A percentile compares a stretch with the other conserved stretches of the same genome.
phyloP scores from a whole-genome alignment of 2,329 filamentous ascomycete genomes.

The Tolypocladium inflatum region DNA sequence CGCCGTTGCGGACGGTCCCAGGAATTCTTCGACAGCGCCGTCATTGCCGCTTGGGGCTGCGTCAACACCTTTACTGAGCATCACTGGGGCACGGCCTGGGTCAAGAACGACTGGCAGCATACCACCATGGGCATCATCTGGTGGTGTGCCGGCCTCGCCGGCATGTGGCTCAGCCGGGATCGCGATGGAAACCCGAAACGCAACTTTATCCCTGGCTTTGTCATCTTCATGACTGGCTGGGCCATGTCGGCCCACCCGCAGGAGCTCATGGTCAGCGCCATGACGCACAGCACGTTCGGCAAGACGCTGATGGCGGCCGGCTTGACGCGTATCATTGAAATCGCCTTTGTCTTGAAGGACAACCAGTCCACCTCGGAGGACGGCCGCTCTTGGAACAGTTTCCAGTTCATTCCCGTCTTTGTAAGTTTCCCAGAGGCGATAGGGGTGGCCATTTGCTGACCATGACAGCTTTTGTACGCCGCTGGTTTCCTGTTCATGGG shows the following conservation, averaged over 20 bases:
- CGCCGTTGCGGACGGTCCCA: slow-evolving; percentile 75
- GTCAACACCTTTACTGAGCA: slow-evolving; percentile 99
- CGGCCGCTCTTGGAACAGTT: slow-evolving; percentile 57
- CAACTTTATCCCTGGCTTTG: slow-evolving; percentile 86
- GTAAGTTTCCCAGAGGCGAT: slow-evolving; percentile 31
- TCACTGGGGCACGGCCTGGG: slow-evolving; percentile 83
- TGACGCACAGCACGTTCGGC: slow-evolving; percentile 82
- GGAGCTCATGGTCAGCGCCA: slow-evolving; percentile 70
- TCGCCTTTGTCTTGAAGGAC: slow-evolving; percentile 79
- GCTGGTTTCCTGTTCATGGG: slow-evolving; percentile 97
- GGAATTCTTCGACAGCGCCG: slow-evolving; percentile 88
- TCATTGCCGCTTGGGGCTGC: slow-evolving; percentile 92
- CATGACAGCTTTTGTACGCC: slow-evolving; percentile 67
- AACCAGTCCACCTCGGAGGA: slow-evolving; percentile 53
- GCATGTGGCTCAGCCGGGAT: slow-evolving; percentile 83
- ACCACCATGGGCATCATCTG: slow-evolving; percentile 99
- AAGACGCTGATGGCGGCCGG: slow-evolving; percentile 93
- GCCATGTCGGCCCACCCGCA: slow-evolving; percentile 92
- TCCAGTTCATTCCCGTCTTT: slow-evolving; percentile 44
- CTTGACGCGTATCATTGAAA: slow-evolving; percentile 75
- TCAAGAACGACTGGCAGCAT: slow-evolving; percentile 89
- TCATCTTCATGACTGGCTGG: slow-evolving; percentile 88
- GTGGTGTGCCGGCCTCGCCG: slow-evolving; percentile 89
- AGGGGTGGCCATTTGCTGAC: slow-evolving; percentile 4
- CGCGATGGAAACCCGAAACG: slow-evolving; percentile 78